Conservation (phyloP, 768 basidiomycete genomes). For the Lactifluus hygrophoroides region DNA sequence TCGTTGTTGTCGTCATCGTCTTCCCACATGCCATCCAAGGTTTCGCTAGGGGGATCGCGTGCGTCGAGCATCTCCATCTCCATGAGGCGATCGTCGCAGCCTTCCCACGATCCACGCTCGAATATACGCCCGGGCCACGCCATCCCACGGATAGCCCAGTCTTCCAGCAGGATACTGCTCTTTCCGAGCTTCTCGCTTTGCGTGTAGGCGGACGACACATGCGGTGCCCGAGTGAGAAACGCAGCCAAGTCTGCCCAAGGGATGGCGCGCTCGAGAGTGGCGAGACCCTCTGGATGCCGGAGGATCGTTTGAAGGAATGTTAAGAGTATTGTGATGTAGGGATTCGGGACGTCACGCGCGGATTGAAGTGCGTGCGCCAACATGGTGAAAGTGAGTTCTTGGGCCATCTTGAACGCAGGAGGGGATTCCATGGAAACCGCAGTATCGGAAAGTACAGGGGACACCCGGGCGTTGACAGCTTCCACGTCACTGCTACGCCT, state of each 20-base stretch:
- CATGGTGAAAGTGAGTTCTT: slow-evolving; percentile 72
- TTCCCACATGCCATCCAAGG: slow-evolving; percentile 75
- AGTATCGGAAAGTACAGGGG: slow-evolving; percentile 27
- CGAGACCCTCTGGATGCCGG: slow-evolving; percentile 52
- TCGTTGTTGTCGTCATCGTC: slow-evolving; percentile 58
- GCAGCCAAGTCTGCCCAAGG: slow-evolving; percentile 74
- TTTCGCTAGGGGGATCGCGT: slow-evolving; percentile 48
- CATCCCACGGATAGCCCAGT: slow-evolving; percentile 94
- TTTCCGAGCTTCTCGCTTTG: slow-evolving; percentile 9
- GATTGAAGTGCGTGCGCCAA: slow-evolving; percentile 62
- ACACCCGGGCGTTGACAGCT: slow-evolving; percentile 26
- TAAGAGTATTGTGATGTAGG: slow-evolving; percentile 78
- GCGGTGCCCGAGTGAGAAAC: slow-evolving; percentile 56
- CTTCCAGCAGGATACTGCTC: slow-evolving; percentile 57
- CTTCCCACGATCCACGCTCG: slow-evolving; percentile 91
- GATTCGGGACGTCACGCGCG: slow-evolving; percentile 65
- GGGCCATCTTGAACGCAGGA: slow-evolving; percentile 58
- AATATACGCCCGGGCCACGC: slow-evolving; percentile 93
- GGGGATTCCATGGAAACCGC: slow-evolving; percentile 34
- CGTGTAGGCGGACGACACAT: slow-evolving; percentile 33
- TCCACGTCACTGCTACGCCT: slow-evolving; percentile 23
- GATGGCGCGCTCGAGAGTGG: slow-evolving; percentile 62
- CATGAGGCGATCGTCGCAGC: slow-evolving; percentile 32
- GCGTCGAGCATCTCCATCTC: slow-evolving; percentile 61
- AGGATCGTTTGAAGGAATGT: slow-evolving; percentile 81